phyloP scores from a whole-genome alignment of 2,329 filamentous ascomycete genomes.

The Emericellopsis cladophorae region DNA sequence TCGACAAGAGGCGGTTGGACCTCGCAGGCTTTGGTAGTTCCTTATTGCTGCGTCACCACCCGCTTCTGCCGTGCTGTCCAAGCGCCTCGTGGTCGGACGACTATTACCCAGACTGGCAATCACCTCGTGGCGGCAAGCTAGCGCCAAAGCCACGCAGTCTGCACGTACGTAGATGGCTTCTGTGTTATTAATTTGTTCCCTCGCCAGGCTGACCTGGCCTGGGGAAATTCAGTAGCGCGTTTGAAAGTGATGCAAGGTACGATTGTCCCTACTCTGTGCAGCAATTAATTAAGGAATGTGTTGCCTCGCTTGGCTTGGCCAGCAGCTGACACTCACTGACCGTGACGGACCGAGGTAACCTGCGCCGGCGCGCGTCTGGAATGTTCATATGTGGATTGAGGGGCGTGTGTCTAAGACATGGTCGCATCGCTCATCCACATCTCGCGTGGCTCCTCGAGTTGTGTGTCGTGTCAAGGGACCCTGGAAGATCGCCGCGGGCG shows the following conservation, averaged over 20 bases:
- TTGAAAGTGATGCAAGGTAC: too few relatives aligned
- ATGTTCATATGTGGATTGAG: too few relatives aligned
- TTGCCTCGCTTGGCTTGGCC: too few relatives aligned
- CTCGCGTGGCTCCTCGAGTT: conserved; percentile 4
- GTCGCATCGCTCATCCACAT: conserved; percentile 1
- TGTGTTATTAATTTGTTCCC: background rate
- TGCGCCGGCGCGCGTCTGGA: too few relatives aligned
- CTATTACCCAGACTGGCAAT: conserved; percentile 3
- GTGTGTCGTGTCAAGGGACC: conserved; percentile 1
- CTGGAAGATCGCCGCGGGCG: conserved; percentile 4
- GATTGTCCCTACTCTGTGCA: too few relatives aligned
- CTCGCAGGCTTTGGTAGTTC: background rate
- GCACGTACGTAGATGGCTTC: background rate
- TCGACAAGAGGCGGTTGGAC: background rate
- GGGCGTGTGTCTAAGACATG: background rate
- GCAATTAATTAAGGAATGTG: too few relatives aligned
- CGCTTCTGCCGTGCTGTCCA: background rate
- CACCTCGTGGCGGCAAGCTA: conserved; percentile 1
- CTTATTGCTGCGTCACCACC: too few relatives aligned
- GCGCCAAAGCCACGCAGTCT: too few relatives aligned
- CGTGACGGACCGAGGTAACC: too few relatives aligned
- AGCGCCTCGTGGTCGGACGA: background rate
- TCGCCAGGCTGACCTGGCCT: too few relatives aligned
- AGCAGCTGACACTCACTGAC: too few relatives aligned
- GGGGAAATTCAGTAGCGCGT: too few relatives aligned